These are phyloP conservation scores for Aspergillaceae sp. DNA, from an alignment of 2,329 filamentous ascomycete genomes.

Conservation along the genomic window DNA sequence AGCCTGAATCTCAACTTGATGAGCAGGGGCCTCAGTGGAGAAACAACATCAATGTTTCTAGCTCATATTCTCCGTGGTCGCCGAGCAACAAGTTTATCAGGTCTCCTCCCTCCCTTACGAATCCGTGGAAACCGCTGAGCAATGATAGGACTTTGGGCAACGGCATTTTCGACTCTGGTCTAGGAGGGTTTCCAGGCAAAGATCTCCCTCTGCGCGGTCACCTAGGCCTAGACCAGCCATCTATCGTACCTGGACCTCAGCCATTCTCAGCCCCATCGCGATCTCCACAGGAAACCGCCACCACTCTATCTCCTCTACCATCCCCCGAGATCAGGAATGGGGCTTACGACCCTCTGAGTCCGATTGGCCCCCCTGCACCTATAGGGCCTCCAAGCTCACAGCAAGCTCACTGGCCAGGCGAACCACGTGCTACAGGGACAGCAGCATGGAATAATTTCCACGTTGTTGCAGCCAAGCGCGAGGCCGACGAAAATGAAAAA, in stretches of 20 bases:
- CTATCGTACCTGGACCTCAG: slow-evolving; percentile 26
- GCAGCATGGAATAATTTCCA: slow-evolving; percentile 40
- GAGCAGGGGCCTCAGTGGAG: slow-evolving; percentile 31
- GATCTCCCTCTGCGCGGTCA: slow-evolving; percentile 34
- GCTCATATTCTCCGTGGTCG: slow-evolving; percentile 32
- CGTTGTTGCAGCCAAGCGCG: slow-evolving; percentile 29
- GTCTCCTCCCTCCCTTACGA: slow-evolving; percentile 31
- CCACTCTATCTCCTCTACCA: slow-evolving; percentile 26
- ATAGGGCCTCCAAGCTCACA: slow-evolving; percentile 39
- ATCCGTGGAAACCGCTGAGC: slow-evolving; percentile 52
- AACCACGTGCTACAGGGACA: slow-evolving; percentile 20
- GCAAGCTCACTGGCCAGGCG: slow-evolving; percentile 22
- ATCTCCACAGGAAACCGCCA: slow-evolving; percentile 22
- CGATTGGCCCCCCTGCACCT: slow-evolving; percentile 36
- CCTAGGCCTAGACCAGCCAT: slow-evolving; percentile 32
- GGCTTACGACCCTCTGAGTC: slow-evolving; percentile 30
- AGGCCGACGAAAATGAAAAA: slow-evolving; percentile 34
- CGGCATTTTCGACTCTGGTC: slow-evolving; percentile 52
- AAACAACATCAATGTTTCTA: slow-evolving; percentile 28
- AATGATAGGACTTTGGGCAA: slow-evolving; percentile 53
- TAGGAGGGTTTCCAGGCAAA: slow-evolving; percentile 41
- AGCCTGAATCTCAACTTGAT: slow-evolving; percentile 20
- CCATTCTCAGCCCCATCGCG: slow-evolving; percentile 17
- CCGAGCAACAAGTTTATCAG: slow-evolving; percentile 26
- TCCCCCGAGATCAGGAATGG: slow-evolving; percentile 33